These are phyloP conservation scores for Phytophthora pseudosyringae DNA, from an alignment of 352 stramenopile genomes.

Conservation along the genomic window DNA sequence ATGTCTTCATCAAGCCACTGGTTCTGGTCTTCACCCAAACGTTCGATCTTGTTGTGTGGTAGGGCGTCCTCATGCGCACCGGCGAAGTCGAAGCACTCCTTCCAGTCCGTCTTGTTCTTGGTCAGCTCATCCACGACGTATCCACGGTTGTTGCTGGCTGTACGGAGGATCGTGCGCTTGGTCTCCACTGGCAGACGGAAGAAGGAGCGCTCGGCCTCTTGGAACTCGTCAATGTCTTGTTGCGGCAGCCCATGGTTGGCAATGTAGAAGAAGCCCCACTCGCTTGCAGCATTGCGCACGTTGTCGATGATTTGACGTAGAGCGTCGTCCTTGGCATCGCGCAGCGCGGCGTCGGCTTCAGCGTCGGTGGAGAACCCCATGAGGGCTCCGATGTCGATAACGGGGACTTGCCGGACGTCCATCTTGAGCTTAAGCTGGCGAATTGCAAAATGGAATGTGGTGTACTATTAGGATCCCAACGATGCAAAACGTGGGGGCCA, in stretches of 20 bases:
- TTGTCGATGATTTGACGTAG: slow-evolving; percentile 36
- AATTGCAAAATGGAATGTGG: slow-evolving; percentile 1
- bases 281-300: slow-evolving; percentile 30
- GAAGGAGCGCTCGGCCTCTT: slow-evolving; percentile 71
- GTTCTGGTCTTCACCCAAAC: slow-evolving; percentile 89
- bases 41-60: slow-evolving; percentile 56
- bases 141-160: slow-evolving; percentile 82
- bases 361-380: slow-evolving; percentile 40
- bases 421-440: slow-evolving; percentile 10
- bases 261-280: slow-evolving; percentile 95
- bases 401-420: slow-evolving; percentile 41
- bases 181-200: slow-evolving; percentile 77
- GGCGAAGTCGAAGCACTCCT: slow-evolving; percentile 84
- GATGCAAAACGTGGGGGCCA: neutral
- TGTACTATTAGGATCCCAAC: neutral
- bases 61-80: slow-evolving; percentile 46
- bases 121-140: slow-evolving; percentile 95
- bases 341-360: slow-evolving; percentile 33
- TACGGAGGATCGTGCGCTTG: slow-evolving; percentile 70
- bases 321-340: neutral
- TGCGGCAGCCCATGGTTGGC: slow-evolving; percentile 72
- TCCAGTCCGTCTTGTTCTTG: slow-evolving; percentile 94
- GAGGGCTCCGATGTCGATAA: slow-evolving; percentile 57
- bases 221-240: slow-evolving; percentile 69
- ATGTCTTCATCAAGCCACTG: slow-evolving; percentile 62